Base-by-base conservation (phyloP, 192 early-diverging fungal species). In the Thamnidium elegans region DNA sequence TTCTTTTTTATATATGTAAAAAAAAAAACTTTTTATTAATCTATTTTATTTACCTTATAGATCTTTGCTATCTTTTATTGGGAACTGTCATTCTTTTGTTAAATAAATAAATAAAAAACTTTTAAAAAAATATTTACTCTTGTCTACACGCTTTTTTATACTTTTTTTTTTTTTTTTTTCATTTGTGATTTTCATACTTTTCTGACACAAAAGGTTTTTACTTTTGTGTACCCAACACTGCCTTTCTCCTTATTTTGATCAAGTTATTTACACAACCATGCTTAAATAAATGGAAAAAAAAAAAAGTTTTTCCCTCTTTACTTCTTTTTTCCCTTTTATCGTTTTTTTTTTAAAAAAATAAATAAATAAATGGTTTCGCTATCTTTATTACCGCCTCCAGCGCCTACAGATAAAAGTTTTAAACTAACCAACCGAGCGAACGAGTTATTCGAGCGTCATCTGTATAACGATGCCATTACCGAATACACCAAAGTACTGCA, bases 361-460 rank as follows among this genome's bases (percentile, higher is more conserved):
- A 36, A 36, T 4, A 36, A 36, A 36, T 4, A 39, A 39, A 39
- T 39, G 36, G 36, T 39, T 39, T 39, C 36, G 62, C 42, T 55
- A 13, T 34, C 39, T 6, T 15, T 44, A 14, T 60, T 66, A 17
- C 42, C 51, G 7, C 73, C 68, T 31, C 34, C 58, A 10, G 68
- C 69, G 7, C 62, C 72, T n/a, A 61, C 66, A 20, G 66, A 70
- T 14, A 67, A 68, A 54, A 55, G 58, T 34, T 74, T 62, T 39
- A 54, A 65, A 36, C 23, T 50, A 14, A 55, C 67, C 39, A 23
- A 21, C 50, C 55, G 64, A 44, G 86, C 85, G 14, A 88, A 86
- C 65, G 78, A 79, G 15, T 75, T 72, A 26, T 88, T 77, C 56
- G 81, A 80, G 51, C 55, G 70, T 17, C 81, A 84, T 34, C 63